Evolutionary conservation across 2,329 filamentous ascomycete species (phyloP), one percentile per base, ranked within the genome.

Genomic region (Ploettnerulaceae sp.): DNA sequence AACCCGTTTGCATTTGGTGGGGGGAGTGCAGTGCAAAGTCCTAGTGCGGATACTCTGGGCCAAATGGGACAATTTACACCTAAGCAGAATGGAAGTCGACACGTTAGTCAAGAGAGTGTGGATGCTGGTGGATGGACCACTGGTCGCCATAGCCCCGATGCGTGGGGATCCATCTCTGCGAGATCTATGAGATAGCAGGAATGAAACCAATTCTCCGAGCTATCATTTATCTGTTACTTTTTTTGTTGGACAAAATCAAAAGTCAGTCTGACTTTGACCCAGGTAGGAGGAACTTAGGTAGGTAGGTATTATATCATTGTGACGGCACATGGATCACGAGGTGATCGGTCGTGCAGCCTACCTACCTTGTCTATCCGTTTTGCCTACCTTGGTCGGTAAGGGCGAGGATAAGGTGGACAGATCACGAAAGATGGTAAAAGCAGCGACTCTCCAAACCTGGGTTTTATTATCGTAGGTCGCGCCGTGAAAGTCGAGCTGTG

Each of bases 61-160:
- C 55, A 43, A 14, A 56, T 57, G 51, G 51, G 48, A 11, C 47
- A 48, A 24, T 56, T 57, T 32, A 32, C 43, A 32, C 53, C 29
- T 52, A 55, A 33, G 11, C 41, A 52, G 28, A 52, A 57, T 54
- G 52, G 52, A 42, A 43, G 61, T 62, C 58, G 76, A 60, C 66
- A 78, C 68, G 64, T 57, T 7, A 89, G 84, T 58, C 76, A 84
- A 38, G 86, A 89, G 61, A 89, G 85, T 64, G 78, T 87, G 63
- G 62, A 64, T 46, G 49, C 54, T 26, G 60, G 60, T 72, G 45
- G 73, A 81, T 55, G 76, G 84, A 46, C 76, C 58, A 83, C 82
- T 57, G 86, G 86, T 7, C 71, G 86, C 32, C 85, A 89, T 61
- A 89, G 84, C 57, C 86, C 86, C 3, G 86, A 90, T 65, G 86